Evolutionary conservation across 805 yeast genomes (phyloP).

Genomic region (Sporopachydermia quercuum): DNA sequence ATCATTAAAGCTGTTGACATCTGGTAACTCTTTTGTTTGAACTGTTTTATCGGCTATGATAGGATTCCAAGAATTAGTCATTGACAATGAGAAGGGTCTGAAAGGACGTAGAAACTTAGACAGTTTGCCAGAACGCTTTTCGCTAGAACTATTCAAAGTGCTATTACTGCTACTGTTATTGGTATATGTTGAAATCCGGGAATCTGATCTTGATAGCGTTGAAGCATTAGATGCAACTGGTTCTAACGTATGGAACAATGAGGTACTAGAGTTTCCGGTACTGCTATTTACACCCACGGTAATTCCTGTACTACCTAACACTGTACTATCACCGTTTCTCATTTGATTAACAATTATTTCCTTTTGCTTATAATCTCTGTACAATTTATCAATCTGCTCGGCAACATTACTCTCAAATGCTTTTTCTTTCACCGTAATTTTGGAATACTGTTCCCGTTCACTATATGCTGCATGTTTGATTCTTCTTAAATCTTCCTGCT

Average conservation of each 20-base stretch:
- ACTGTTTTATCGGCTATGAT: constrained; percentile 26
- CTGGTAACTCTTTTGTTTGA: constrained; percentile 45
- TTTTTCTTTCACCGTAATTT: constrained; percentile 20
- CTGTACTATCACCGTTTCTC: too few relatives aligned
- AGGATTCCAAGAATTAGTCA: background rate
- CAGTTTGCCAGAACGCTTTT: background rate
- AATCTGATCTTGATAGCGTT: too few relatives aligned
- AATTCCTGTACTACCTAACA: too few relatives aligned
- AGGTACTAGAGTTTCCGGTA: too few relatives aligned
- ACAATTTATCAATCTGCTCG: constrained; percentile 35
- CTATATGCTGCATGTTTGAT: constrained; percentile 27
- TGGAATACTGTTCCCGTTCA: constrained; percentile 26
- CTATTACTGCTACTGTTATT: too few relatives aligned
- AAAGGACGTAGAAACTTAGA: background rate
- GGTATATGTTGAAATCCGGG: too few relatives aligned
- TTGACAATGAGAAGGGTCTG: constrained; percentile 2
- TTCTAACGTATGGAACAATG: too few relatives aligned
- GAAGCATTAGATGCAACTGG: too few relatives aligned
- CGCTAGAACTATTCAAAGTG: background rate
- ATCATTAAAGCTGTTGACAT: constrained; percentile 25
- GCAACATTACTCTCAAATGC: constrained; percentile 32
- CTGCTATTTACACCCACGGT: too few relatives aligned
- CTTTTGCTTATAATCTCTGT: constrained; percentile 36
- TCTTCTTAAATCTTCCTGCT: constrained; percentile 16
- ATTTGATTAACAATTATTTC: too few relatives aligned